These are phyloP conservation scores for Verbena officinalis DNA, from an alignment of 257 asterid species.

Conservation along the genomic window DNA sequence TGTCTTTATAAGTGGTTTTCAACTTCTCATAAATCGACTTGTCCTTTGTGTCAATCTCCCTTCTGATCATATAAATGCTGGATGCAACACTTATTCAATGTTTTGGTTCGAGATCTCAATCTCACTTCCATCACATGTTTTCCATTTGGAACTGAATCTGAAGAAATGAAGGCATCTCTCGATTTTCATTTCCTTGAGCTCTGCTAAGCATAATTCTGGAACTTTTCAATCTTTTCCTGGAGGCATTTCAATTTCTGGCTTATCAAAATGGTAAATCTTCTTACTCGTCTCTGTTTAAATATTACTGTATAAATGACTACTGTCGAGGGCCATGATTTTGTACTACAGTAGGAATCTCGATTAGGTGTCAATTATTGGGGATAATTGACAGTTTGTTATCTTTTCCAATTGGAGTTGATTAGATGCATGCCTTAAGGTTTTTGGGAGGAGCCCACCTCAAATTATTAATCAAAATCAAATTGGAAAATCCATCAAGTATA, in stretches of 20 bases:
- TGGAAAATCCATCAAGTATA: too few relatives aligned
- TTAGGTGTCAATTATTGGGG: too few relatives aligned
- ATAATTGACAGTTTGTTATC: too few relatives aligned
- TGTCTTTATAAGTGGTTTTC: slow-evolving; percentile 99
- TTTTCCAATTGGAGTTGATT: too few relatives aligned
- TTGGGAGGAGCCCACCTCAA: too few relatives aligned
- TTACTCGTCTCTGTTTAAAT: neutral
- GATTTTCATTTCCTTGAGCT: slow-evolving; percentile 15
- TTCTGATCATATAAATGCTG: slow-evolving; percentile 51
- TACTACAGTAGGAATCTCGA: too few relatives aligned
- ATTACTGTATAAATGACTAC: too few relatives aligned
- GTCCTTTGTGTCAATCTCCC: slow-evolving; percentile 98
- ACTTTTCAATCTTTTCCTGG: slow-evolving; percentile 19
- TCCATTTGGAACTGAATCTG: slow-evolving; percentile 1
- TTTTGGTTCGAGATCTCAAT: slow-evolving; percentile 2
- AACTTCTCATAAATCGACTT: slow-evolving; percentile 96
- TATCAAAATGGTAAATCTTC: slow-evolving; percentile 23
- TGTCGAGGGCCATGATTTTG: too few relatives aligned
- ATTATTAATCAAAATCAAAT: too few relatives aligned
- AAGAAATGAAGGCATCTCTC: slow-evolving; percentile 14
- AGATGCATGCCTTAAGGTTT: too few relatives aligned
- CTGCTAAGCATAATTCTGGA: neutral
- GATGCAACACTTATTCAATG: neutral
- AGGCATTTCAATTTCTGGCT: slow-evolving; percentile 17
- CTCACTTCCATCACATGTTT: slow-evolving; percentile 6